Base-by-base conservation (phyloP, 164 flowering plant species). In the Kalanchoe fedtschenkoi region DNA sequence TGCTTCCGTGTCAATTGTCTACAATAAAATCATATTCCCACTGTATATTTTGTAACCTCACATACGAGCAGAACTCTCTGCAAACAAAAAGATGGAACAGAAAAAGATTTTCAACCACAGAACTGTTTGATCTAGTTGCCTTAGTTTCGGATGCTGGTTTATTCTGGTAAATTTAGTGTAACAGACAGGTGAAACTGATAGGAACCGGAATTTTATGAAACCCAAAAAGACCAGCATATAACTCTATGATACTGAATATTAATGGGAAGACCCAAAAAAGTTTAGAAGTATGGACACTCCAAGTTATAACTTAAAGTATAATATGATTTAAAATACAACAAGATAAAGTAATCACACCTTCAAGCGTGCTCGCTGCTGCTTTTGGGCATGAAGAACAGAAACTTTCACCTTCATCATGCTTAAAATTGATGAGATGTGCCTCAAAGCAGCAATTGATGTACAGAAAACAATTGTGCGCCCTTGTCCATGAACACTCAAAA, bases 381-480 rank as follows among this genome's bases (percentile, higher is more conserved):
- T 93, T 74, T 90, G 82, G 58, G 91, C 81, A 76, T 90, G 95
- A 69, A 93, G 86, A 33, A 90, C 77, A 75, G 76, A 83, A 34
- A 81, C 80, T 72, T 75, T 73, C 33, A 85, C 54, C 28, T 81
- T 75, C 73, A 87, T 85, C 62, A 79, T 78, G 53, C 82, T 82
- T 77, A 93, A 65, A 19, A 88, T 17, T 32, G 99, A 79, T 51
- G 92, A 81, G 61, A 86, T 74, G 65, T 80, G 89, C 8, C 95
- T 91, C 68, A 90, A 66, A 66, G 96, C 96, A 39, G 96, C 82
- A 68, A 90, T 83, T 62, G 99, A 90, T 60, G 97, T 85, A 73
- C 99, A 93, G 72, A 93, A 93, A 62, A 93, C 89, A 70, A 93
- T 86, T 35, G 97, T 83, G 6, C 86, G 92, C 37, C 99, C 97